phyloP scores from a whole-genome alignment of 2,329 filamentous ascomycete species.

The Fusarium transvaalense region DNA sequence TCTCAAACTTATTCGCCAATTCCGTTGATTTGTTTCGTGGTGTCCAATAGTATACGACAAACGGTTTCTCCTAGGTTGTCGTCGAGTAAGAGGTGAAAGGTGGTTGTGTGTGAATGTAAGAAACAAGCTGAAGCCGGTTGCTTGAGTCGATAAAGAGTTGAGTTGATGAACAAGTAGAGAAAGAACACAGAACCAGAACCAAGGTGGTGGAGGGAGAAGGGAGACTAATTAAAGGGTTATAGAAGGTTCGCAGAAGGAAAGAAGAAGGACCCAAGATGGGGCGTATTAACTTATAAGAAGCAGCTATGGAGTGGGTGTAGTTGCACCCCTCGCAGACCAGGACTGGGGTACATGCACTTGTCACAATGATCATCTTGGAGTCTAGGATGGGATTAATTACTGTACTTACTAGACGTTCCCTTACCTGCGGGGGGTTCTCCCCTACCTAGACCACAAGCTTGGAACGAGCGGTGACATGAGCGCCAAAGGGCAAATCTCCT shows the following conservation, averaged over 20 bases:
- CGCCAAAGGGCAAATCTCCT: constrained; percentile 49
- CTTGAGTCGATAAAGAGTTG: constrained; percentile 9
- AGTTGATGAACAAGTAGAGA: constrained; percentile 22
- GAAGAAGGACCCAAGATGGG: constrained; percentile 48
- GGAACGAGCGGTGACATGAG: constrained; percentile 54
- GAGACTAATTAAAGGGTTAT: constrained; percentile 45
- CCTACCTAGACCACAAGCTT: constrained; percentile 49
- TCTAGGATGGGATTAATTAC: constrained; percentile 40
- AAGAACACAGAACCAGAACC: constrained; percentile 19
- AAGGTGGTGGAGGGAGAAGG: constrained; percentile 36
- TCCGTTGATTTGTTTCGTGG: constrained; percentile 17
- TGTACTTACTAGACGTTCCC: constrained; percentile 45
- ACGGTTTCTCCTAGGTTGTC: constrained; percentile 16
- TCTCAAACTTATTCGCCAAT: constrained; percentile 19
- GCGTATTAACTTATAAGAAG: constrained; percentile 53
- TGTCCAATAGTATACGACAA: constrained; percentile 23
- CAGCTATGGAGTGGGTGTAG: constrained; percentile 37
- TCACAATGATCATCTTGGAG: constrained; percentile 45
- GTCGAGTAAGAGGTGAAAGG: constrained; percentile 16
- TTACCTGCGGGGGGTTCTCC: neutral
- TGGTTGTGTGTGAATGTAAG: neutral
- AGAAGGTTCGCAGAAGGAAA: constrained; percentile 48
- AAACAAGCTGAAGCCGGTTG: constrained; percentile 9
- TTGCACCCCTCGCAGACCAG: constrained; percentile 41
- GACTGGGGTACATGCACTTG: constrained; percentile 46